These are phyloP conservation scores for Lecanicillium sp. DNA, from an alignment of 2,329 filamentous ascomycete species.

Conservation along the genomic window DNA sequence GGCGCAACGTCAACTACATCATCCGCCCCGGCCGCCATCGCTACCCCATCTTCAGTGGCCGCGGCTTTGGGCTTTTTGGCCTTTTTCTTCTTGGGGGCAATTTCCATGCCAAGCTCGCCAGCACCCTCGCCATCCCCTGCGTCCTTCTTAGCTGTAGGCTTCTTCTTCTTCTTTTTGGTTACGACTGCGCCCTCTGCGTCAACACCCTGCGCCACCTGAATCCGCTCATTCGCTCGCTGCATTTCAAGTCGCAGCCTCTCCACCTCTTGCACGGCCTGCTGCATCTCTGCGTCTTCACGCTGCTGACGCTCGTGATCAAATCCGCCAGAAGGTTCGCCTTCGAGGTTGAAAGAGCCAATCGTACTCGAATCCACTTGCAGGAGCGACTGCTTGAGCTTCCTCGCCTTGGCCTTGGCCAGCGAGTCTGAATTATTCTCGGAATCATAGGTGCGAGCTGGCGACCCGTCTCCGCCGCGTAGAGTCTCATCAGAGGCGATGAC, in stretches of 20 bases:
- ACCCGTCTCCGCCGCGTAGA: constrained; percentile 47
- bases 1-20: constrained; percentile 23
- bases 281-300: constrained; percentile 82
- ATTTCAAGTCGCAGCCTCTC: constrained; percentile 82
- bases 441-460: constrained; percentile 36
- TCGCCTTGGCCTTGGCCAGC: constrained; percentile 38
- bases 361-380: constrained; percentile 84
- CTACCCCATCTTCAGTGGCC: constrained; percentile 12
- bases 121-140: constrained; percentile 9
- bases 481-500: constrained; percentile 69
- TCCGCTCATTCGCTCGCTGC: constrained; percentile 71
- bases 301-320: constrained; percentile 59
- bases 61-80: constrained; percentile 19
- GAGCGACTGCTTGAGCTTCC: constrained; percentile 53
- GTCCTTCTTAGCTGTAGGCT: constrained; percentile 16
- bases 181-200: constrained; percentile 58
- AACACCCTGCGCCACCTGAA: constrained; percentile 63
- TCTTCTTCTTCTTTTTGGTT: constrained; percentile 57
- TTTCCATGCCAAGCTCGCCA: constrained; percentile 19
- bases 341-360: constrained; percentile 64
- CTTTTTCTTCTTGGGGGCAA: constrained; percentile 42
- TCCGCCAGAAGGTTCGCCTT: constrained; percentile 28
- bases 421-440: constrained; percentile 45
- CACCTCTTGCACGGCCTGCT: constrained; percentile 78
- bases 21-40: constrained; percentile 14